Conservation (phyloP, 1,284 basidiomycete species). For the Cutaneotrichosporon sp. region DNA sequence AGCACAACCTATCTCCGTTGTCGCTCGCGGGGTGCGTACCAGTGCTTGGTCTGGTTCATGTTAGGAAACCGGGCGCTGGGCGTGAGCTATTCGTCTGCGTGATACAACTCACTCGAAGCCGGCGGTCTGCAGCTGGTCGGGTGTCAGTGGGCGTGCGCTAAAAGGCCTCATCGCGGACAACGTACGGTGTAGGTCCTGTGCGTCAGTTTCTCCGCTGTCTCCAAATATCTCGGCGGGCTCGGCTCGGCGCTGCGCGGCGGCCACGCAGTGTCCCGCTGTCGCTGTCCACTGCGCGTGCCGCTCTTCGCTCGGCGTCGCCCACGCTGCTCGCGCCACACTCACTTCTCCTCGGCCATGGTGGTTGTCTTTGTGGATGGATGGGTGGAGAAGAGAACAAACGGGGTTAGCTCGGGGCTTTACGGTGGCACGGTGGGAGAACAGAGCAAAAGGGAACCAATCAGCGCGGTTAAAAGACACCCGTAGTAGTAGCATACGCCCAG, state of each 20-base stretch:
- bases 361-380: constrained; percentile 1
- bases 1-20: background rate
- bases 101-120: constrained; percentile 48
- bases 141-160: background rate
- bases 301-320: background rate
- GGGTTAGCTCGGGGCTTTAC: constrained; percentile 15
- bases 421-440: constrained; percentile 1
- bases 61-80: constrained; percentile 87
- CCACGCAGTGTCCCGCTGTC: background rate
- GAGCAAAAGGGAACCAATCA: background rate
- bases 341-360: constrained; percentile 43
- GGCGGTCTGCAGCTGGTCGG: constrained; percentile 46
- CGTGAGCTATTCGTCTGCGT: background rate
- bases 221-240: background rate
- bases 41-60: constrained; percentile 90
- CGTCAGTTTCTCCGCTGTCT: constrained; percentile 9
- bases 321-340: constrained; percentile 14
- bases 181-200: constrained; percentile 45
- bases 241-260: no score
- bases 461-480: background rate
- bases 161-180: background rate
- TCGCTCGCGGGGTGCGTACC: constrained; percentile 53
- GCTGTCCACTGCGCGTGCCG: background rate
- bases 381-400: constrained; percentile 4
- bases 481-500: background rate